Base-by-base conservation (phyloP, 2,329 filamentous ascomycete genomes). In the Aspergillus texensis region DNA sequence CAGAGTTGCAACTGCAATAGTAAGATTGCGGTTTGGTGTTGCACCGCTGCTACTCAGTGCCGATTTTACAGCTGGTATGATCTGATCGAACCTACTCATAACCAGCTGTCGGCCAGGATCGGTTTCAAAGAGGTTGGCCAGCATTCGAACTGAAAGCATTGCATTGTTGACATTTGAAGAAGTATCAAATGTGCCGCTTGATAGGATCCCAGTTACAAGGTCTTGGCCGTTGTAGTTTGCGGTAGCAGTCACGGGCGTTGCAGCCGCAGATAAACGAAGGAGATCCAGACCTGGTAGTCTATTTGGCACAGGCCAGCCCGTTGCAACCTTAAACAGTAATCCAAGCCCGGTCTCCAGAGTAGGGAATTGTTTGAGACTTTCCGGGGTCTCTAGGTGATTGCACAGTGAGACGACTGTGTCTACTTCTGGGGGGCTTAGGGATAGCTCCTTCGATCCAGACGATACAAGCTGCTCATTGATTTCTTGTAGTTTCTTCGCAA, bases 201-300 rank as follows among this genome's bases (percentile, higher is more conserved):
- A 76, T 39, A 88, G 82, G 8, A 97, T 79, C 1, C 82, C 79
- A 9, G 85, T 80, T 4, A 91, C 76, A n/a, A 94, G 80, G 41
- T 86, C 89, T 34, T 83, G 80, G 3, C 76, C 76, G 16, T 81
- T 78, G 0, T 84, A 78, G 57, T 87, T 84, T 57, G 86, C 86
- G 9, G 85, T 84, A 2, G 92, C 90, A n/a, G 88, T 86, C 1
- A 85, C 79, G 0, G 91, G 86, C 9, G 85, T 85, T 6, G 87
- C 88, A 1, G 89, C 88, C 1, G 91, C 90, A 32, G 95, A 83
- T 56, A 96, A 88, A n/a, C 95, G 91, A 6, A 98, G 84, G 1
- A 98, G 83, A 75, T 98, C 95, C 0, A 99, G 85, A 14, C 89
- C 92, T 0, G 95, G 91, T 0, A 99, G 84, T 53, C 93, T 89